Evolutionary conservation across 148 eudicot genomes (phyloP), one percentile per base, ranked within the genome.

Genomic region (Fallopia convolvulus): DNA sequence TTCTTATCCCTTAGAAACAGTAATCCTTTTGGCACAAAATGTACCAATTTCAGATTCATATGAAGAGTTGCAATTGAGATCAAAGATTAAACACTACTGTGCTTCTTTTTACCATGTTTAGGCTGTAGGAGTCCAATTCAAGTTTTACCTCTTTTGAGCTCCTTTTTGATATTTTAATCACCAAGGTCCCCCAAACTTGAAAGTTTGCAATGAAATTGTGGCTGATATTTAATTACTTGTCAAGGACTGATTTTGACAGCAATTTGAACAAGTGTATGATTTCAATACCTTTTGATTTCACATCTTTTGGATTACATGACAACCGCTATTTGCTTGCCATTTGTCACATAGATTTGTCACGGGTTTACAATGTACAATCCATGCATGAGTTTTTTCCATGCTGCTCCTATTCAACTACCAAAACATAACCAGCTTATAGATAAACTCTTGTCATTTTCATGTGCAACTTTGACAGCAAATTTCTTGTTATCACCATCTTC

Each of bases 171-270:
- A 5, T 36, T 66, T 9, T 68, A 26, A 26, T 26, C 30, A 26
- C 30, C 6, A 20, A 36, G 72, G 72, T 68, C 72, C 72, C 72
- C 44, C 72, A 68, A 36, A 17, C 20, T 33, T 7, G 2, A 33
- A 20, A 36, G 1, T 33, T 36, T 68, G 72, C 72, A 68, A 33
- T 6, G 44, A 68, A 36, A 42, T 68, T 68, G 72, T 68, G 72
- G 72, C 72, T 68, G 8, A 7, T 39, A 68, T 68, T 68, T n/a
- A n/a, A n/a, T n/a, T 36, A 7, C 72, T 39, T 68, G 70, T 63
- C 41, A 63, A 63, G 70, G 70, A 63, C 70, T 63, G 72, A 68
- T 36, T 68, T 68, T 68, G 72, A 17, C 9, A 68, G 72, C 72
- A 68, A 36, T 33, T 68, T 68, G 44, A 23, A 68, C 46, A 14